Base-by-base conservation (phyloP, 768 basidiomycete genomes). In the Mycena galericulata region DNA sequence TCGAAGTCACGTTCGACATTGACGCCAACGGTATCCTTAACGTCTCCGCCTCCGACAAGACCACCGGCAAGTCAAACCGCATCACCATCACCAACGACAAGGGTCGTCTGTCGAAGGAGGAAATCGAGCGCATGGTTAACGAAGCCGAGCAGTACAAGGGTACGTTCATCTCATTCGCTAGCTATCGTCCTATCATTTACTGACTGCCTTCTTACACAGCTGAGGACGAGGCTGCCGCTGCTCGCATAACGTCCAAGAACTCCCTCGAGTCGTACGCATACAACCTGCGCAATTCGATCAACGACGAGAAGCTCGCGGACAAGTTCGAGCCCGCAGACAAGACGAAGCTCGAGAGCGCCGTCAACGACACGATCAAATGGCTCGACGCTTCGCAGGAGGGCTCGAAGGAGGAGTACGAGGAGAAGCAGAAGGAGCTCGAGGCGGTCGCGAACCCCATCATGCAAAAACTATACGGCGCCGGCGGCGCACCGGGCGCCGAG, bases 1-100 rank as follows among this genome's bases (percentile, higher is more conserved):
- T 98, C 73, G 97, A 98, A 80, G 97, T 99, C 76, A 97, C 95
- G 47, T 98, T 99, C 82, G 97, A 99, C 76, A 96, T 99, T 70
- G 97, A 98, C 75, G 96, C 96, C 71, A 97, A 97, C 82, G 95
- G 95, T 85, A 96, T 97, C 78, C 80, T 97, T 77, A 98, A 97
- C 82, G 97, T 99, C 72, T 95, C 95, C 47, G 97, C 97, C 5
- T 85, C 92, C 45, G 96, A 98, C 84, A 98, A 97, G 88, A 97
- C 95, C 14, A 98, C 97, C 62, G 97, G 97, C 74, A 98, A 98
- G 84, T 95, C 94, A 62, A 94, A 91, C 80, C 92, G 93, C 69
- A 95, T 95, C 78, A 96, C 95, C 68, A 96, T 96, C 82, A 96
- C 93, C 75, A 96, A 96, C 80, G 96, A 98, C 86, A 97, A 98